Conservation (phyloP, 192 early-diverging fungal genomes). For the Backusella sp. region DNA sequence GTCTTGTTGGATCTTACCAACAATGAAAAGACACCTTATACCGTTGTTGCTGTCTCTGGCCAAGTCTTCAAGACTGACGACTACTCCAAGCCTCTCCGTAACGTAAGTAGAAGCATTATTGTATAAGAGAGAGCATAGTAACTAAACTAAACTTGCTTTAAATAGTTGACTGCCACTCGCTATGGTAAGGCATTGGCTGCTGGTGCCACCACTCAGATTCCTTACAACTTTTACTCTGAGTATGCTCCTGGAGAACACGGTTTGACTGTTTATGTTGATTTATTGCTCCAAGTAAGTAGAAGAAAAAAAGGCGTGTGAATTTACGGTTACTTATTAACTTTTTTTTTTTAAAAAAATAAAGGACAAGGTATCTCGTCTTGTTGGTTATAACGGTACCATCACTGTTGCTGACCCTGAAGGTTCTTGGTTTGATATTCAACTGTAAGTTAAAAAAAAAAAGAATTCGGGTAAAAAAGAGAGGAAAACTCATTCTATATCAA, state of each 20-base stretch:
- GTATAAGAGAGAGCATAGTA: neutral
- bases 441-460: slow-evolving; percentile 38
- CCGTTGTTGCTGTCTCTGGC: slow-evolving; percentile 33
- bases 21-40: slow-evolving; percentile 34
- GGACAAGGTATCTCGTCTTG: slow-evolving; percentile 28
- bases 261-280: slow-evolving; percentile 43
- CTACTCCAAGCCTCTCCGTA: slow-evolving; percentile 31
- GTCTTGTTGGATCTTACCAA: slow-evolving; percentile 37
- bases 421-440: slow-evolving; percentile 58
- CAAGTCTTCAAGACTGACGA: slow-evolving; percentile 31
- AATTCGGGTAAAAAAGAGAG: neutral
- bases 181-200: slow-evolving; percentile 36
- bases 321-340: neutral
- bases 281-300: slow-evolving; percentile 40
- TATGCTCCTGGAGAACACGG: slow-evolving; percentile 43
- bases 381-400: slow-evolving; percentile 49
- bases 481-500: neutral
- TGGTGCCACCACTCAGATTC: slow-evolving; percentile 34
- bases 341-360: slow-evolving; percentile 33
- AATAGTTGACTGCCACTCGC: slow-evolving; percentile 31
- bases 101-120: slow-evolving; percentile 29
- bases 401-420: slow-evolving; percentile 44
- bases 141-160: neutral
- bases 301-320: neutral
- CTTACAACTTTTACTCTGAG: slow-evolving; percentile 49